Base-by-base conservation (phyloP, 495 filamentous ascomycete genomes). In the Rhizodiscina lignyota region DNA sequence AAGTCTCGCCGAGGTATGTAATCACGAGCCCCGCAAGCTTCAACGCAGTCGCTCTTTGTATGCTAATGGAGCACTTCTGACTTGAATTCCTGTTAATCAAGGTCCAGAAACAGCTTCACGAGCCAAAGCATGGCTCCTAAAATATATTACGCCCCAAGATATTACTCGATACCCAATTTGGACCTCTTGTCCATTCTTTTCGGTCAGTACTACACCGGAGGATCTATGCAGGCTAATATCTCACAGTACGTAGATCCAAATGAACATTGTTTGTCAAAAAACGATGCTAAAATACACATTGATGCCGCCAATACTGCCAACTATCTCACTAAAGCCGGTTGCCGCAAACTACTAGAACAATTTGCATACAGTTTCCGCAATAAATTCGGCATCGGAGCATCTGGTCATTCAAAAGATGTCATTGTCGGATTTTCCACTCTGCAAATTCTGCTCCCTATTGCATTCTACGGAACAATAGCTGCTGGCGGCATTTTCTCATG, bases 401-500 rank as follows among this genome's bases (percentile, higher is more conserved):
- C 50, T 26, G 63, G 63, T 3, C 48, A 58, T 0, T 47, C 52
- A 11, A 52, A 60, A 33, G 67, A 69, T 41, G 57, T 67, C 26
- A 56, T 66, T 21, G 50, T 66, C 12, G 55, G 54, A 32, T 59
- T 68, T 10, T 61, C 63, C 4, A 55, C 55, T 0, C 65, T 65
- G 0, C 61, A 69, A 40, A 58, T 50, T 16, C 51, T 63, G 4
- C 50, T 68, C 4, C 62, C 64, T 0, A 45, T 58, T 21, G 34
- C 64, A 19, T 64, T 64, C 43, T 67, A 61, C 39, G 56, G 56
- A 4, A 53, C 56, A 21, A 49, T 68, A 23, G 64, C 57, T 12
- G 62, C 63, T 18, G 63, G 57, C 12, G 67, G 62, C 17, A 56
- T 69, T 31, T 68, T 58, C 39, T 61, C 58, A 1, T 54, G 63